Conservation (phyloP, 345 rosid species). For the Psidium guajava region DNA sequence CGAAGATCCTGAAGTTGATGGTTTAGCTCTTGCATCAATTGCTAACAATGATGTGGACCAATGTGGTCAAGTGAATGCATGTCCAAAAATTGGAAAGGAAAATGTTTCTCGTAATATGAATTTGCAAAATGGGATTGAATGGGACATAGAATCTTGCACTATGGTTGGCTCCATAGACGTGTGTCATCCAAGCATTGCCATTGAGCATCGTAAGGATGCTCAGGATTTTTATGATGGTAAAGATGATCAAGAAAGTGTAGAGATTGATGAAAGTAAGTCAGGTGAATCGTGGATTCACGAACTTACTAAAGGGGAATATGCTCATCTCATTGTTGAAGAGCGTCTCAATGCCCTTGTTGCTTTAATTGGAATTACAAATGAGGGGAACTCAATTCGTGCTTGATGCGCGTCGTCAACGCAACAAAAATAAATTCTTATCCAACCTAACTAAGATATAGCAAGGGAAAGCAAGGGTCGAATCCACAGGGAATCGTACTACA, state of each 20-base stretch:
- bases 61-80: conserved; percentile 25
- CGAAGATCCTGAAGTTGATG: conserved; percentile 93
- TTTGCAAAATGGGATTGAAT: conserved; percentile 25
- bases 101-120: conserved; percentile 13
- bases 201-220: conserved; percentile 20
- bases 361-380: conserved; percentile 79
- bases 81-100: conserved; percentile 36
- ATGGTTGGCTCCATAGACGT: conserved; percentile 27
- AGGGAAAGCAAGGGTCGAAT: too few relatives aligned
- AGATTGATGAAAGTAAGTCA: conserved; percentile 67
- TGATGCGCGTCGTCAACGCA: too few relatives aligned
- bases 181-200: conserved; percentile 13
- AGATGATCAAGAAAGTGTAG: conserved; percentile 35
- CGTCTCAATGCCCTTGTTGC: conserved; percentile 81
- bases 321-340: conserved; percentile 90
- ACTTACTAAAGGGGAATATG: conserved; percentile 90
- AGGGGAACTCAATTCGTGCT: conserved; percentile 86
- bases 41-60: conserved; percentile 32
- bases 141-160: conserved; percentile 26
- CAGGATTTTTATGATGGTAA: conserved; percentile 20
- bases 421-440: too few relatives aligned
- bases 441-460: too few relatives aligned
- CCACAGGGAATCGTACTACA: too few relatives aligned
- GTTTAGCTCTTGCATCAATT: conserved; percentile 39
- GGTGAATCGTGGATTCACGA: conserved; percentile 93